Percentiles rank a stretch among this genome's conserved stretches.
phyloP scores from a whole-genome alignment of 148 eudicot genomes.

The Rhododendron molle region DNA sequence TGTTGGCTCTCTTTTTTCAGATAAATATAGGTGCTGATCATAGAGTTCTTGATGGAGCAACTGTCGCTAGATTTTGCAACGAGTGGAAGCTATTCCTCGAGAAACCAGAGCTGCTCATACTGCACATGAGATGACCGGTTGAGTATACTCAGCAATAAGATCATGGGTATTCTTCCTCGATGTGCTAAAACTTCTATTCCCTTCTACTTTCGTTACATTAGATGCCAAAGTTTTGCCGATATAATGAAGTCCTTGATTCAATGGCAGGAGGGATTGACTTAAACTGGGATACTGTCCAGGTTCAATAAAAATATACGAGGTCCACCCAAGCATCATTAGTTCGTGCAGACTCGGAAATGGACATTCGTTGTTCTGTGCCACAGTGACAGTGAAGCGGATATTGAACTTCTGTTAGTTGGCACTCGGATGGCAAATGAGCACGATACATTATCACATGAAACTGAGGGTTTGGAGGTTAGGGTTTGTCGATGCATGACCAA shows the following conservation, averaged over 20 bases:
- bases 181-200: not conserved
- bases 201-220: not conserved
- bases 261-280: not conserved
- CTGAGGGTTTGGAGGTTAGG: not conserved
- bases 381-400: not conserved
- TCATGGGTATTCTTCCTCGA: not conserved
- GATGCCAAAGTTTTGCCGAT: not conserved
- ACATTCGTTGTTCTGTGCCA: not conserved
- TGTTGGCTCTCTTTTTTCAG: conserved; percentile 31
- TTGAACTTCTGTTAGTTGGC: not conserved
- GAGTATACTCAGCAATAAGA: not conserved
- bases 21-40: conserved; percentile 90
- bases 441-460: not conserved
- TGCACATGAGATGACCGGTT: conserved; percentile 59
- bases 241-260: not conserved
- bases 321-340: not conserved
- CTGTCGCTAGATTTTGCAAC: conserved; percentile 87
- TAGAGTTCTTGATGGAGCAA: conserved; percentile 90
- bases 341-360: not conserved
- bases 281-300: not conserved
- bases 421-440: not conserved
- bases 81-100: conserved; percentile 79
- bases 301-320: not conserved
- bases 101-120: conserved; percentile 75
- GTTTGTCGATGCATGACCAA: not conserved